Conservation (phyloP, 441 rosid species). For the Lepidium campestre region DNA sequence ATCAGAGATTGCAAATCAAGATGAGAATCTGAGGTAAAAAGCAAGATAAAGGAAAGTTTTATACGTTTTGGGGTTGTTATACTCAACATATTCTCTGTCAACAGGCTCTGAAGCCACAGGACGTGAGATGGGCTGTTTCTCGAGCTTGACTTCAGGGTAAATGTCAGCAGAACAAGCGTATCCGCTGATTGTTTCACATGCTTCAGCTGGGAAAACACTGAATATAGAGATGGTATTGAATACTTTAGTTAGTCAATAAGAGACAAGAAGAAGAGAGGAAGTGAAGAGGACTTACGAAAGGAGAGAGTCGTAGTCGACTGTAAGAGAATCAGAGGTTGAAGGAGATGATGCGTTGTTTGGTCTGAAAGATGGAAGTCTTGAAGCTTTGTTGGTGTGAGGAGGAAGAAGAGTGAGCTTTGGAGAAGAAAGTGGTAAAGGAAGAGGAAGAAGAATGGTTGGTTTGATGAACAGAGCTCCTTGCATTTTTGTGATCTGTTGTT, state of each 20-base stretch:
- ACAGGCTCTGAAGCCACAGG: conserved; percentile 32
- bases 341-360: conserved; percentile 29
- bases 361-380: conserved; percentile 26
- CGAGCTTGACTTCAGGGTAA: conserved; percentile 61
- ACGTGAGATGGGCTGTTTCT: conserved; percentile 28
- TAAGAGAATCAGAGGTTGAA: conserved; percentile 27
- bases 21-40: neutral
- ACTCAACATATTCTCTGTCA: conserved; percentile 62
- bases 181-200: conserved; percentile 73
- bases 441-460: conserved; percentile 41
- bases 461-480: conserved; percentile 42
- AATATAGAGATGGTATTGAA: conserved; percentile 1
- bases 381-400: conserved; percentile 24
- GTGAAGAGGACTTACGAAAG: conserved; percentile 44
- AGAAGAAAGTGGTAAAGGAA: conserved; percentile 24
- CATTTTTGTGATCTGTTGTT: conserved; percentile 22
- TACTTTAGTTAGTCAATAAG: neutral
- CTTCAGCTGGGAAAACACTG: conserved; percentile 87
- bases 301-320: conserved; percentile 51
- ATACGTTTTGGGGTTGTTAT: conserved; percentile 60
- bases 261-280: neutral
- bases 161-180: conserved; percentile 64
- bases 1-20: neutral
- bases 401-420: conserved; percentile 22
- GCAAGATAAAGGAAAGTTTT: neutral